Percentiles rank a stretch among this genome's conserved stretches.
Evolutionary conservation across 2,329 filamentous ascomycete species (phyloP).

Genomic region (Fusarium illudens): DNA sequence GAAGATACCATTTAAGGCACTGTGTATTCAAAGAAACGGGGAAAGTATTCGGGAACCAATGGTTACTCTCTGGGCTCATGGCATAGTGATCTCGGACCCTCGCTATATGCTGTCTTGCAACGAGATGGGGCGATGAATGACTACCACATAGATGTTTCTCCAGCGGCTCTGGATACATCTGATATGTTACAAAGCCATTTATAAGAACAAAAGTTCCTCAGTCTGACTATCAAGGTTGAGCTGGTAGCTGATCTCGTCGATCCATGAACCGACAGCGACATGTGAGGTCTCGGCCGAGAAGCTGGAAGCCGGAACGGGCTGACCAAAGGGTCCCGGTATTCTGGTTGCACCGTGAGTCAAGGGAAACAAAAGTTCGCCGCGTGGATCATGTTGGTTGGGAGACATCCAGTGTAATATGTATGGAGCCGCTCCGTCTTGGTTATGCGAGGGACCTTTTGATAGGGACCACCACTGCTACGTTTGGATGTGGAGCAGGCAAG

Average conservation of each 20-base stretch:
- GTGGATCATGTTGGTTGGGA: conserved; percentile 10
- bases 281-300: conserved; percentile 9
- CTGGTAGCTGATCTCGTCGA: background rate
- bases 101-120: background rate
- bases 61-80: background rate
- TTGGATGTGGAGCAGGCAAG: conserved; percentile 12
- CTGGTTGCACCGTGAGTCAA: conserved; percentile 18
- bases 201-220: background rate
- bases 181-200: background rate
- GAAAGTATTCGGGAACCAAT: background rate
- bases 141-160: background rate
- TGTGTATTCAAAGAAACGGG: background rate
- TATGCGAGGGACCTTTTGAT: conserved; percentile 27
- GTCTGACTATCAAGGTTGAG: background rate
- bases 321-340: conserved; percentile 28
- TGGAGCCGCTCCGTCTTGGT: conserved; percentile 18
- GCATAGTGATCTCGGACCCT: background rate
- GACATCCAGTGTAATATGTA: background rate
- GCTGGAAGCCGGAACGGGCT: conserved; percentile 16
- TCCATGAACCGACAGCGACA: background rate
- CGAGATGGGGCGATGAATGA: background rate
- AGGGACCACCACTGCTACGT: background rate
- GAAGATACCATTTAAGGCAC: background rate
- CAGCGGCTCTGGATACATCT: background rate
- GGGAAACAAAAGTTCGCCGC: conserved; percentile 32